Evolutionary conservation across 768 basidiomycete genomes (phyloP), one percentile per base, ranked within the genome.

Genomic region (Russula sp.): DNA sequence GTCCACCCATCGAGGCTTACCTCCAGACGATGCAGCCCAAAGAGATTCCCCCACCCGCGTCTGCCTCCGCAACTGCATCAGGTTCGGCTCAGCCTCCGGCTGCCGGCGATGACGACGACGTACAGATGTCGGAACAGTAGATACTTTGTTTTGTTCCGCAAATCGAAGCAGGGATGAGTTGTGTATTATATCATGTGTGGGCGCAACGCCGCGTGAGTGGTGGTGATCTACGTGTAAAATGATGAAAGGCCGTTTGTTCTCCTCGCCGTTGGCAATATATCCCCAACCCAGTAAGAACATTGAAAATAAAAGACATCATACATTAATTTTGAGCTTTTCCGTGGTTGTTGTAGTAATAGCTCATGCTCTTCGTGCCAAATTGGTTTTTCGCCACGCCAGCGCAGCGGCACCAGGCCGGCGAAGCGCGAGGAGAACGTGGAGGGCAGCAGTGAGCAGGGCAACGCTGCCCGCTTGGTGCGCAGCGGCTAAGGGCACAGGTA

Each of bases 401-500:
- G 92, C 90, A 22, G 86, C 86, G 14, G 73, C 67, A 22, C 87
- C 80, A 0, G 94, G 95, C 61, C 82, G 78, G 40, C 93, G 80
- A 61, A 98, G 75, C 0, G 86, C 80, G 20, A 90, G 80, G 7
- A 90, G 76, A 3, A 95, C 73, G 57, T 92, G 92, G 2, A 94
- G 74, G 81, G 94, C 84, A 5, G 89, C 83, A 24, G 89, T 94
- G 53, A 99, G 77, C 8, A 99, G 78, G 44, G 88, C 81, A 8
- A 98, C 89, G 70, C 94, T 96, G 6, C 96, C 97, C 0, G 93
- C 96, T 74, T 99, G 97, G 73, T 99, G 97, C 36, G 88, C 82
- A 14, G 96, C 93, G 9, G 97, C 97, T 3, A 98, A 77, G 2
- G 92, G 92, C 0, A 93, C 83, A 1, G 97, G 97, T 2, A 98